Conservation (phyloP, 352 stramenopile genomes). For the Hyaloperonospora brassicae region DNA sequence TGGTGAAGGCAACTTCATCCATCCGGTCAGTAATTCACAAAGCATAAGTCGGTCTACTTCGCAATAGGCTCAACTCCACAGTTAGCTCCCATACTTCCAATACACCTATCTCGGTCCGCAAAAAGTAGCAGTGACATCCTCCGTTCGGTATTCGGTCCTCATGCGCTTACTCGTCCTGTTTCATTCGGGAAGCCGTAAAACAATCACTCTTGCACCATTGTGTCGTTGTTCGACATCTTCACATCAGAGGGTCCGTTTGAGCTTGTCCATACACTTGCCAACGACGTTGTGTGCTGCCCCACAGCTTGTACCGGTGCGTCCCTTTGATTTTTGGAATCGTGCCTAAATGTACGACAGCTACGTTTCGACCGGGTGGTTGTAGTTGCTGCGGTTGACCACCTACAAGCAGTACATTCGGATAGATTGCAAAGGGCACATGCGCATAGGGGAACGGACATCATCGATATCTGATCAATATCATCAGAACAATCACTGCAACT, state of each 20-base stretch:
- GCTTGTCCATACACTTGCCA: conserved; percentile 91
- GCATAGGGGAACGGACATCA: no score
- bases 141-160: no score
- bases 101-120: conserved; percentile 23
- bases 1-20: conserved; percentile 81
- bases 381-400: conserved; percentile 82
- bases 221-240: conserved; percentile 46
- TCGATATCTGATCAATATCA: no score
- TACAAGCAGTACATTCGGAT: no score
- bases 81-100: no score
- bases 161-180: no score
- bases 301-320: conserved; percentile 86
- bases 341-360: conserved; percentile 94
- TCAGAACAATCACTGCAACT: no score
- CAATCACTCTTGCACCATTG: conserved; percentile 90
- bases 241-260: conserved; percentile 92
- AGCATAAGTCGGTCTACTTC: conserved; percentile 91
- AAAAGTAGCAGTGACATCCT: neutral
- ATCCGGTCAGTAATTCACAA: conserved; percentile 88
- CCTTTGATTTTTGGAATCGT: conserved; percentile 93
- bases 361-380: conserved; percentile 89
- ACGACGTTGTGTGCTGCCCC: conserved; percentile 83
- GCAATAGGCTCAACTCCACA: conserved; percentile 96
- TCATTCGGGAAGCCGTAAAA: conserved; percentile 68
- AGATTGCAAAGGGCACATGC: no score